Conservation (phyloP, 2,329 filamentous ascomycete species). For the Fusarium albosuccineum region DNA sequence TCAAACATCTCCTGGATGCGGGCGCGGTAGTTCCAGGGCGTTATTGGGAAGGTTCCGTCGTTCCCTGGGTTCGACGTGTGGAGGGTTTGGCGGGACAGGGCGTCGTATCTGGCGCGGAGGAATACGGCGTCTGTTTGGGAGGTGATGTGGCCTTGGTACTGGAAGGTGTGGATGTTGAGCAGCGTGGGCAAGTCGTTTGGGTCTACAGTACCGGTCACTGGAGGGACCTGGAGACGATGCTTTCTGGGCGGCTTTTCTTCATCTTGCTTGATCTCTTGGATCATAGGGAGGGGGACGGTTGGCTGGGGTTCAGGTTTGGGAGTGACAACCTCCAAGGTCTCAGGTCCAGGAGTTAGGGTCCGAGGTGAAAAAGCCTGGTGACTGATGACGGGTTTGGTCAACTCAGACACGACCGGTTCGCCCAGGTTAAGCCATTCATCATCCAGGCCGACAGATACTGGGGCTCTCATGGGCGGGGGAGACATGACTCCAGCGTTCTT, state of each 20-base stretch:
- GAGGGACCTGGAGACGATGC: background rate
- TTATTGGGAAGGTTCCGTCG: constrained; percentile 30
- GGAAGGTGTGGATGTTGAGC: constrained; percentile 3
- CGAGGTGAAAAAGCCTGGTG: background rate
- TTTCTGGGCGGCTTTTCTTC: constrained; percentile 8
- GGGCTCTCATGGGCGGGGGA: background rate
- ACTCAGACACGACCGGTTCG: too few species aligned
- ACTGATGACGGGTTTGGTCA: too few species aligned
- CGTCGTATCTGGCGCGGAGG: constrained; percentile 7
- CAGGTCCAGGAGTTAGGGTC: background rate
- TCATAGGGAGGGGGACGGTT: background rate
- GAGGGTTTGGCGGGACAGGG: constrained; percentile 6
- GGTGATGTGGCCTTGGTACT: constrained; percentile 27
- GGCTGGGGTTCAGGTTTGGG: background rate
- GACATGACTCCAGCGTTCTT: background rate
- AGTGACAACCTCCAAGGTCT: background rate
- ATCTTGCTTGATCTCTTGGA: background rate
- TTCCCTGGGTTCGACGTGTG: background rate
- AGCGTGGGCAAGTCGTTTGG: constrained; percentile 5
- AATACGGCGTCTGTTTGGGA: background rate
- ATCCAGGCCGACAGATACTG: background rate
- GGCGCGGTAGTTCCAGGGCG: background rate
- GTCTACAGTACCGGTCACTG: background rate
- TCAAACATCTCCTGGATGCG: constrained; percentile 34
- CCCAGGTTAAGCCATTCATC: background rate